phyloP scores from a whole-genome alignment of 768 basidiomycete species.

The Hysterangium stoloniferum region DNA sequence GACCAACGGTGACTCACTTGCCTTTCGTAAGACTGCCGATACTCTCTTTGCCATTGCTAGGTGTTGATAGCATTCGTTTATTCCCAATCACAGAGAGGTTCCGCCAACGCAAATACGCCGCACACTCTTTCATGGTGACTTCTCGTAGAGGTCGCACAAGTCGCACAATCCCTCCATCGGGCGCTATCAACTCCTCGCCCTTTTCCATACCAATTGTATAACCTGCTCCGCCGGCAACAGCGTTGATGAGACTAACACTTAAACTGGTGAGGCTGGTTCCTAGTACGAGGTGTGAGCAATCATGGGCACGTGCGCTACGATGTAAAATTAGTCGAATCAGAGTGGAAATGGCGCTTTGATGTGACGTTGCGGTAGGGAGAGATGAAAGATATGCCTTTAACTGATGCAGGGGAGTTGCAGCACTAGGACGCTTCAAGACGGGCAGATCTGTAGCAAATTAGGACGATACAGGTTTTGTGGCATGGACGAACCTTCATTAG shows the following conservation, averaged over 20 bases:
- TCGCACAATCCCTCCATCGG: conserved; percentile 28
- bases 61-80: conserved; percentile 24
- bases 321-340: conserved; percentile 64
- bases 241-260: conserved; percentile 65
- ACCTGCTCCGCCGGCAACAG: conserved; percentile 70
- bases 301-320: conserved; percentile 48
- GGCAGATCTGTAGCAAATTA: conserved; percentile 17
- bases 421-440: conserved; percentile 9
- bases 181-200: conserved; percentile 60
- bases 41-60: conserved; percentile 38
- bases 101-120: conserved; percentile 72
- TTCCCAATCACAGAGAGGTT: conserved; percentile 44
- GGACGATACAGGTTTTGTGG: not conserved
- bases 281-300: conserved; percentile 69
- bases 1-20: conserved; percentile 19
- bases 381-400: conserved; percentile 47
- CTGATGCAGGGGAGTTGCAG: conserved; percentile 17
- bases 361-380: conserved; percentile 69
- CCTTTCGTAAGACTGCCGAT: conserved; percentile 66
- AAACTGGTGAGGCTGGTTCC: conserved; percentile 76
- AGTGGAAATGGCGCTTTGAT: conserved; percentile 47
- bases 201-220: conserved; percentile 61
- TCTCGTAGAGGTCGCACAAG: conserved; percentile 66
- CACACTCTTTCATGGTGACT: conserved; percentile 71
- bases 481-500: conserved; percentile 39